Percentiles rank a stretch among this genome's conserved stretches.
Conservation (phyloP, 1,284 basidiomycete genomes). For the Coniferiporia sulphurascens region DNA sequence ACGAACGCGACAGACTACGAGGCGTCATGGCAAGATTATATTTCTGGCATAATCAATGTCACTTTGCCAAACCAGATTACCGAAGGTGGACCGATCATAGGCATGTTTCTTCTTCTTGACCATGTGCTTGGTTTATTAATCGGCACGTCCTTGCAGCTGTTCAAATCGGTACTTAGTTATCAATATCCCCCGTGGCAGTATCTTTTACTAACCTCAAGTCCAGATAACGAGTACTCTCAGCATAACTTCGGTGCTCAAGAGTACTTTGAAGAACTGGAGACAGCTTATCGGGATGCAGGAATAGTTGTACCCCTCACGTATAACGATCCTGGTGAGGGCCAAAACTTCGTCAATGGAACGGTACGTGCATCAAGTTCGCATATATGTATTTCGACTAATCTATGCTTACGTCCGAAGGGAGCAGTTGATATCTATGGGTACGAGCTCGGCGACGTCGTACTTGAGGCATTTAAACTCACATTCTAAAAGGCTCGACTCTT, state of each 20-base stretch:
- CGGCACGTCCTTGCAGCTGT: constrained; percentile 40
- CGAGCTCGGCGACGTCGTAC: background rate
- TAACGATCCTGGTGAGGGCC: constrained; percentile 57
- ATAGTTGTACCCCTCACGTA: constrained; percentile 71
- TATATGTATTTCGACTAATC: background rate
- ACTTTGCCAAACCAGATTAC: constrained; percentile 64
- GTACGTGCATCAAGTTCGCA: constrained; percentile 21
- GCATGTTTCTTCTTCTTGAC: constrained; percentile 30
- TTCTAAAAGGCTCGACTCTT: constrained; percentile 47
- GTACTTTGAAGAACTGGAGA: constrained; percentile 64
- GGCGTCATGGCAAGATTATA: constrained; percentile 67
- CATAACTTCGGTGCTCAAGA: constrained; percentile 40
- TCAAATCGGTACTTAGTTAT: constrained; percentile 49
- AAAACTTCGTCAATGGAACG: constrained; percentile 67
- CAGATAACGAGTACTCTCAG: constrained; percentile 77
- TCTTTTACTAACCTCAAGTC: background rate
- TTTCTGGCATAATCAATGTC: constrained; percentile 55
- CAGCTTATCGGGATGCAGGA: constrained; percentile 45
- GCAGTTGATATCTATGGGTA: constrained; percentile 54
- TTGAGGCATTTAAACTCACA: background rate
- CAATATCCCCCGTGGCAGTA: background rate
- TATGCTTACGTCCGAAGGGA: constrained; percentile 27
- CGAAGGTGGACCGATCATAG: constrained; percentile 69
- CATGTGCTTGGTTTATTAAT: background rate
- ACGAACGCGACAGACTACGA: constrained; percentile 67